Evolutionary conservation across 208 protist genomes (phyloP).

Genomic region (Porcisia deanei): DNA sequence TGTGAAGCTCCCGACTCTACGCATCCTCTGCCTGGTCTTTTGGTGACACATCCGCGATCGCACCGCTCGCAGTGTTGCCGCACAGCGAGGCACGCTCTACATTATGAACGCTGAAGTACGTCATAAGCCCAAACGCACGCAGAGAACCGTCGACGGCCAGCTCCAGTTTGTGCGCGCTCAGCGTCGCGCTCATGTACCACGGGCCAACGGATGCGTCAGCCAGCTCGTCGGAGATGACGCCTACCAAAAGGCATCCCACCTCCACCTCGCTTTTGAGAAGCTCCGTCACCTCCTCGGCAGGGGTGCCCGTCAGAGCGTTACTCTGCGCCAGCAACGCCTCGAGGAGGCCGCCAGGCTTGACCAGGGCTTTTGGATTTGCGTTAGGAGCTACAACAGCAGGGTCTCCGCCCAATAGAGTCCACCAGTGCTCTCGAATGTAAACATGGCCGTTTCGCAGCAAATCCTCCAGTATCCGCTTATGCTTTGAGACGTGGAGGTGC

Average conservation of each 20-base stretch:
- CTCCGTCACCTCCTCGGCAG: constrained; percentile 25
- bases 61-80: background rate
- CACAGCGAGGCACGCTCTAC: constrained; percentile 15
- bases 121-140: constrained; percentile 76
- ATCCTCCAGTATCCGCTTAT: constrained; percentile 50
- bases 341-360: constrained; percentile 38
- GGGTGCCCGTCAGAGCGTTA: constrained; percentile 1
- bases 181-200: constrained; percentile 85
- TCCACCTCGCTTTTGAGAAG: constrained; percentile 46
- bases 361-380: constrained; percentile 29
- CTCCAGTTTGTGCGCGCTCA: constrained; percentile 83
- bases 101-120: constrained; percentile 55
- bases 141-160: constrained; percentile 81
- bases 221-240: constrained; percentile 37
- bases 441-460: constrained; percentile 79
- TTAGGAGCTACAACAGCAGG: constrained; percentile 25
- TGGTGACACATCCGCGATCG: constrained; percentile 1
- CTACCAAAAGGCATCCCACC: constrained; percentile 69
- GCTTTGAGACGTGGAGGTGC: constrained; percentile 35
- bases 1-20: background rate
- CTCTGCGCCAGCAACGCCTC: constrained; percentile 32
- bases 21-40: constrained; percentile 11
- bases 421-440: constrained; percentile 72
- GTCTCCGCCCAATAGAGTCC: constrained; percentile 44
- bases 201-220: constrained; percentile 15